phyloP scores from a whole-genome alignment of 148 eudicot species.

The Cornus florida region DNA sequence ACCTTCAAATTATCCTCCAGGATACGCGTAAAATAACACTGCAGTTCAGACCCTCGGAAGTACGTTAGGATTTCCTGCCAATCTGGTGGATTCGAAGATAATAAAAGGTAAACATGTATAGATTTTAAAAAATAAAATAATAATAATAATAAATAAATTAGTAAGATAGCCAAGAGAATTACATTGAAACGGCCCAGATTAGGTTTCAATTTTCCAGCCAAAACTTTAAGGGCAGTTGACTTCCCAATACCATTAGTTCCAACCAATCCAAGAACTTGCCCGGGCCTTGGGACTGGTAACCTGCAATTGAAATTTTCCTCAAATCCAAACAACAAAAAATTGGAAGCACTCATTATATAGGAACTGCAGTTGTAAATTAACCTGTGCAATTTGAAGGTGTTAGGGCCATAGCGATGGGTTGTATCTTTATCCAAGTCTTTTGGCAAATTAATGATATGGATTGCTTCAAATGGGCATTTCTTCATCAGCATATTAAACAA shows the following conservation, averaged over 20 bases:
- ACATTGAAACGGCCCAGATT: slow-evolving; percentile 91
- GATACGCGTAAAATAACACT: slow-evolving; percentile 86
- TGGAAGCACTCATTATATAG: background rate
- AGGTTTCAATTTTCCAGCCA: slow-evolving; percentile 97
- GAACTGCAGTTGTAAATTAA: slow-evolving; percentile 21
- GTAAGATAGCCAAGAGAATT: slow-evolving; percentile 14
- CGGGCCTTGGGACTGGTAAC: slow-evolving; percentile 97
- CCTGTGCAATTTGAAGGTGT: slow-evolving; percentile 97
- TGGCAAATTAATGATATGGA: slow-evolving; percentile 91
- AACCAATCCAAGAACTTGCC: slow-evolving; percentile 99
- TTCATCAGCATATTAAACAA: slow-evolving; percentile 32
- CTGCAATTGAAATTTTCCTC: slow-evolving; percentile 34
- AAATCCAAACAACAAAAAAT: slow-evolving; percentile 3
- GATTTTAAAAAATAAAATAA: background rate
- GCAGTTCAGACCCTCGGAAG: slow-evolving; percentile 88
- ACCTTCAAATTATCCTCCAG: slow-evolving; percentile 94
- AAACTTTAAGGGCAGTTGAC: slow-evolving; percentile 94
- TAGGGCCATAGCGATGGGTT: slow-evolving; percentile 97
- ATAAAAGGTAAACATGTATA: background rate
- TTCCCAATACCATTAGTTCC: slow-evolving; percentile 99
- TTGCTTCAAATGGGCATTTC: slow-evolving; percentile 99
- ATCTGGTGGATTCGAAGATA: slow-evolving; percentile 72
- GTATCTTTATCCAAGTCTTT: slow-evolving; percentile 95
- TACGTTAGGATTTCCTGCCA: slow-evolving; percentile 89
- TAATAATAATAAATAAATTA: background rate